Evolutionary conservation across 805 yeast species (phyloP).

Genomic region (Kurtzmaniella fragi): DNA sequence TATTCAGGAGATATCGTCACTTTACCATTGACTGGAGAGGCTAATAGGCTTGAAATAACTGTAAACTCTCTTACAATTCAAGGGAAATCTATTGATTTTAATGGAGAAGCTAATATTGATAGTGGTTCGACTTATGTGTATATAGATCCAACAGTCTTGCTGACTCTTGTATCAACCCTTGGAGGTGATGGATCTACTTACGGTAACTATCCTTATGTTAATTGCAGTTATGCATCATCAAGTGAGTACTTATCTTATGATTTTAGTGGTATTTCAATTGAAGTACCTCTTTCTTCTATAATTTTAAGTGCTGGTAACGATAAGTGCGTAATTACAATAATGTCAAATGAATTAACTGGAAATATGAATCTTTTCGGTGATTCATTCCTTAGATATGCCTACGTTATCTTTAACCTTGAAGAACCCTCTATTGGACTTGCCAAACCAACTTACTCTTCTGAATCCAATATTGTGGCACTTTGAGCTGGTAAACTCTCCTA

Average conservation of each 20-base stretch:
- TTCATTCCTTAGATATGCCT: slow-evolving; percentile 22
- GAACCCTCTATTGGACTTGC: slow-evolving; percentile 20
- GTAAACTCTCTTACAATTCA: too few species aligned
- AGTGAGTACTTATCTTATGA: too few species aligned
- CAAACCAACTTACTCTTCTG: slow-evolving; percentile 14
- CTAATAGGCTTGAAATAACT: too few species aligned
- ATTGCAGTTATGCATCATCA: too few species aligned
- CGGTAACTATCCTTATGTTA: too few species aligned
- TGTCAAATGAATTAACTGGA: background rate
- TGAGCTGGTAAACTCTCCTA: too few species aligned
- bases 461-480: slow-evolving; percentile 2
- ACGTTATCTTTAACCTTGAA: slow-evolving; percentile 22
- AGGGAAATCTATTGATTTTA: too few species aligned
- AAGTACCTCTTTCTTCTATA: slow-evolving; percentile 42
- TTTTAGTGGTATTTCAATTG: slow-evolving; percentile 53
- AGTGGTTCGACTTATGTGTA: slow-evolving; percentile 38
- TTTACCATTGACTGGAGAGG: background rate
- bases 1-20: background rate
- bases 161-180: background rate
- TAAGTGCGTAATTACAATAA: too few species aligned
- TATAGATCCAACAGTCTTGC: too few species aligned
- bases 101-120: too few species aligned
- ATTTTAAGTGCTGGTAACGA: slow-evolving; percentile 12
- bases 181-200: slow-evolving; percentile 1
- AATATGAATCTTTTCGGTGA: slow-evolving; percentile 12